A percentile compares a stretch with the other conserved stretches of the same genome.
Conservation (phyloP, 2,329 filamentous ascomycete species). For the Hypoxylon sp. region DNA sequence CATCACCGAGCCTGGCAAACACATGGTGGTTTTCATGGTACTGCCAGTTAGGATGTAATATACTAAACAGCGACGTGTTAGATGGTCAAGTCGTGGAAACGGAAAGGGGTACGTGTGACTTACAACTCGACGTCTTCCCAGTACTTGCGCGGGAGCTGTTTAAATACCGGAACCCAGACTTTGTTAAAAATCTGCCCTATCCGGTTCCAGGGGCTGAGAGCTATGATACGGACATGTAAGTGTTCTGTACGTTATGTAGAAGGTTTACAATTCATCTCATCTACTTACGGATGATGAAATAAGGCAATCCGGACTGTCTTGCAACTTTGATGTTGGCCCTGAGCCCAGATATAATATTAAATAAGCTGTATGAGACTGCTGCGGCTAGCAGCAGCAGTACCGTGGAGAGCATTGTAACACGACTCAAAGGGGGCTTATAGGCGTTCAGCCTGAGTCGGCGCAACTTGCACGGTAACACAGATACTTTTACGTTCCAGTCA, state of each 20-base stretch:
- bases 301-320: slow-evolving; percentile 60
- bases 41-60: slow-evolving; percentile 65
- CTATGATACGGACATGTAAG: slow-evolving; percentile 45
- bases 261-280: not conserved
- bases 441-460: not conserved
- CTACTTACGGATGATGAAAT: slow-evolving; percentile 61
- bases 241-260: not conserved
- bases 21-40: slow-evolving; percentile 64
- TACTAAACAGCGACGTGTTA: slow-evolving; percentile 51
- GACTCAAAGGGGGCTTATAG: not conserved
- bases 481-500: not conserved
- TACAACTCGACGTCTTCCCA: slow-evolving; percentile 69
- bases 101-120: slow-evolving; percentile 39
- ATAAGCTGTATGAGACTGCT: slow-evolving; percentile 47
- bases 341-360: slow-evolving; percentile 47
- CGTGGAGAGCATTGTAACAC: slow-evolving; percentile 47
- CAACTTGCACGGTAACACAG: not conserved
- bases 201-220: slow-evolving; percentile 57
- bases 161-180: slow-evolving; percentile 64
- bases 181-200: slow-evolving; percentile 64
- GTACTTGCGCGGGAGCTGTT: slow-evolving; percentile 60
- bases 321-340: slow-evolving; percentile 57
- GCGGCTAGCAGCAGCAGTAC: slow-evolving; percentile 47
- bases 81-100: not conserved
- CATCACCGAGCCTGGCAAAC: slow-evolving; percentile 68